Base-by-base conservation (phyloP, 805 yeast genomes). In the Kockiozyma suomiensis region DNA sequence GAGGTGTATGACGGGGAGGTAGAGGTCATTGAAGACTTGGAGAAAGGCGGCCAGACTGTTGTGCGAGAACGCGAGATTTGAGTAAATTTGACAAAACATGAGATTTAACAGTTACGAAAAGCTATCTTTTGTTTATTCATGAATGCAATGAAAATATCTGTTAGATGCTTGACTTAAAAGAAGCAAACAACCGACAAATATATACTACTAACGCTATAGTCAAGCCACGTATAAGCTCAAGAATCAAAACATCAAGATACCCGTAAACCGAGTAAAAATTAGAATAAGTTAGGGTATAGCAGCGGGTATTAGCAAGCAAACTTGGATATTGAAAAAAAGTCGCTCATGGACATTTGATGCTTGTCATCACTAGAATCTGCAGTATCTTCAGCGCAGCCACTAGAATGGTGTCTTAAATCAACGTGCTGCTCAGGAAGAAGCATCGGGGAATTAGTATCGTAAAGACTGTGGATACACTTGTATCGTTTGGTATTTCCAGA, bases 291-390 rank as follows among this genome's bases (percentile, higher is more conserved):
- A 47, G 26, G 17, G 25, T n/a, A 12, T 41, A n/a, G 30, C 12
- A 1, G 5, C 8, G 8, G 37, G 50, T 10, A 28, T 15, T 47
- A 32, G 10, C 23, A 32, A 17, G 50, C 40, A 15, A 47, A 35
- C 32, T 47, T 47, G 23, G 50, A 47, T 32, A 47, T 12, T 12
- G 23, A 32, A 32, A 47, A 47, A 35, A 12, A 47, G n/a, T 47
- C 40, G 40, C 26, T 17, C 4, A 47, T 7, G n/a, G 50, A 28
- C 17, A 8, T 21, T 26, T 23, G 48, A 21, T 25, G 8, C 33
- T 6, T 43, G 17, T 12, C 26, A n/a, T 17, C n/a, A 26, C 19
- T 25, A 26, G 23, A 12, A 26, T 13, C n/a, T 8, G 13, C 3
- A n/a, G 10, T 38, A 13, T 38, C 19, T 38, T n/a, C 19, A 15